Base-by-base conservation (phyloP, 805 yeast genomes). In the Zygosaccharomyces siamensis region DNA sequence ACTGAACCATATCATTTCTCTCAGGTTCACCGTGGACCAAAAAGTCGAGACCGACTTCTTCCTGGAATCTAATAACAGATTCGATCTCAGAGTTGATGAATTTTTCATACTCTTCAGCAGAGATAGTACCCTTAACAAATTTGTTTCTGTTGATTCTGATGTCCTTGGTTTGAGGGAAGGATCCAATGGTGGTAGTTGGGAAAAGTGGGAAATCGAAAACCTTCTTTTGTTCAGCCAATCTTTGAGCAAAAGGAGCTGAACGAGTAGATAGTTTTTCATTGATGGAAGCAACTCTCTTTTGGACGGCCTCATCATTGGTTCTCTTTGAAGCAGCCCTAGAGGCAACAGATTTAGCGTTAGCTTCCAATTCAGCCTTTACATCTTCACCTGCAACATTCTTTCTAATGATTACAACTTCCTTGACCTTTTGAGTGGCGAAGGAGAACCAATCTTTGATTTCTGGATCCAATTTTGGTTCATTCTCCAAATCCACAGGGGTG, bases 151-250 rank as follows among this genome's bases (percentile, higher is more conserved):
- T 86, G 73, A 90, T 76, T 81, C 99, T 88, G 77, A 93, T 93
- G 74, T 93, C 99, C 81, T 89, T 89, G 74, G 99, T 93, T 82
- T 93, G 99, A 66, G 99, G 99, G 97, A 93, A 93, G 58, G 99
- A 93, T 75, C 99, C 99, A 74, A 93, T 93, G 67, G 99, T 93
- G 72, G 99, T 93, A 71, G 99, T 93, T 77, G 99, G 99, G 96
- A 93, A 93, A 69, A 87, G 77, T 63, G 99, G 99, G 73, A 93
- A 80, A 80, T 93, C 86, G 80, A 86, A 87, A 70, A 82, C 77
- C 63, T 73, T 76, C 78, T 87, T 80, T 80, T 93, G 99, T 64
- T 83, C 90, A 62, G 76, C 84, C 68, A 88, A 81, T 80, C 99
- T 88, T 60, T 73, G 78, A 63, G 85, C 81, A 83, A 93, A 93